Conservation (phyloP, 169 alveolate genomes). For the Cryptosporidium ryanae region DNA sequence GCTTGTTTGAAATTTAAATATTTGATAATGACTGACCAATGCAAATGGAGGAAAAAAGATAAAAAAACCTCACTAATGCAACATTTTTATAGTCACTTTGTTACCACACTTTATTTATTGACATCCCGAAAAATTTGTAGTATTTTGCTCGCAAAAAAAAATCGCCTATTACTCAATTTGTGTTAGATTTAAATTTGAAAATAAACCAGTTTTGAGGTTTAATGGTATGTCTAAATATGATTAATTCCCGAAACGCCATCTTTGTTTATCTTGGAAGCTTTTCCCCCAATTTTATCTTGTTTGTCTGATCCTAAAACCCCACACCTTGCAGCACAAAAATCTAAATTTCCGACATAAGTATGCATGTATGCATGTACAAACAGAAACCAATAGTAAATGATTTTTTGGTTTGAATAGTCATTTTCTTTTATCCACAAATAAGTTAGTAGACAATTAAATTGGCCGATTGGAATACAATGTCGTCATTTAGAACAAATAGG, state of each 20-base stretch:
- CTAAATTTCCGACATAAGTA: no score
- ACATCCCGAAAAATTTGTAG: neutral
- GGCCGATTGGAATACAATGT: neutral
- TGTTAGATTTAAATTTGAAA: no score
- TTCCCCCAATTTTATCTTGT: no score
- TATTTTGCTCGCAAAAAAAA: neutral
- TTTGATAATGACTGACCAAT: neutral
- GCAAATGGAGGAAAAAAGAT: neutral
- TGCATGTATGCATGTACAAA: no score
- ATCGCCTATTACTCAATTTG: no score
- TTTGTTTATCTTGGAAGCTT: no score
- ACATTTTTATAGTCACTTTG: constrained; percentile 7
- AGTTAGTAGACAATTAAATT: neutral
- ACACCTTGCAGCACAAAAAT: neutral
- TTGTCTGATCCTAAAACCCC: neutral
- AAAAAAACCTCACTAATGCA: constrained; percentile 52
- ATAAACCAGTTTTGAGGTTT: no score
- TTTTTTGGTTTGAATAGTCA: neutral
- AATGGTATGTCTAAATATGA: no score
- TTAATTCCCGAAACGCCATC: no score
- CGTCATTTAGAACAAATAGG: neutral
- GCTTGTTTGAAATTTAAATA: neutral
- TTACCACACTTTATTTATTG: constrained; percentile 37
- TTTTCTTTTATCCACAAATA: neutral
- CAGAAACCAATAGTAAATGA: neutral